Conservation (phyloP, 2,329 filamentous ascomycete genomes). For the Epichloe elymi region DNA sequence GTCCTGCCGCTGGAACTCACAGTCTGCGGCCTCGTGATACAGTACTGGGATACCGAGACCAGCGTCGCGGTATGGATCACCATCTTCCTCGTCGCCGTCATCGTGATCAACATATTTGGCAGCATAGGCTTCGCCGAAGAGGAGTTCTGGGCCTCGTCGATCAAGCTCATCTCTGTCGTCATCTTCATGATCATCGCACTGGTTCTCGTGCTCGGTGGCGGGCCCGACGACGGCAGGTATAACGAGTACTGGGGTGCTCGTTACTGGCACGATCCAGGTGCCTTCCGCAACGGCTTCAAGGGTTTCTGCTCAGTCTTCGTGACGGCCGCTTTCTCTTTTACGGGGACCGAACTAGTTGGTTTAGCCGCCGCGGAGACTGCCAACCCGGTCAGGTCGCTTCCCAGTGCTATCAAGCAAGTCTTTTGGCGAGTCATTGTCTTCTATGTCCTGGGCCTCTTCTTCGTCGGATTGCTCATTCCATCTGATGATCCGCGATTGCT, state of each 20-base stretch:
- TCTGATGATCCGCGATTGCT: conserved; percentile 31
- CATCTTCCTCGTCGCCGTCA: conserved; percentile 36
- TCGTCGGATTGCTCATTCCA: conserved; percentile 32
- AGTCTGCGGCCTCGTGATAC: conserved; percentile 35
- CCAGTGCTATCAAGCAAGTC: conserved; percentile 67
- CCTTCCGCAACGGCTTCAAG: conserved; percentile 56
- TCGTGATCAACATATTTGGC: conserved; percentile 41
- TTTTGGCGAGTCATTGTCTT: conserved; percentile 41
- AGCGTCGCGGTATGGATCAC: conserved; percentile 39
- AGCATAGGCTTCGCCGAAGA: conserved; percentile 40
- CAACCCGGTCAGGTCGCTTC: conserved; percentile 58
- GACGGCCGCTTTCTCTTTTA: conserved; percentile 52
- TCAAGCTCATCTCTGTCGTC: conserved; percentile 43
- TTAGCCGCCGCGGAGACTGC: conserved; percentile 55
- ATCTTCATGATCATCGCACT: conserved; percentile 51
- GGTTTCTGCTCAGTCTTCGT: conserved; percentile 58
- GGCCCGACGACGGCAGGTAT: conserved; percentile 31
- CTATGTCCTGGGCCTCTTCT: conserved; percentile 35
- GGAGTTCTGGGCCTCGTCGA: conserved; percentile 40
- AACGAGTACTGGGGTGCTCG: conserved; percentile 29
- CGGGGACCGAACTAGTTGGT: conserved; percentile 56
- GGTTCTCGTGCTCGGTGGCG: conserved; percentile 44
- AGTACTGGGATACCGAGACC: conserved; percentile 35
- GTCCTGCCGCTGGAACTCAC: conserved; percentile 38
- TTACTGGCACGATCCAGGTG: conserved; percentile 30